Percentiles rank a stretch among this genome's conserved stretches.
These are phyloP conservation scores for Hypocreales sp. DNA, from an alignment of 2,329 filamentous ascomycete genomes.

Conservation along the genomic window DNA sequence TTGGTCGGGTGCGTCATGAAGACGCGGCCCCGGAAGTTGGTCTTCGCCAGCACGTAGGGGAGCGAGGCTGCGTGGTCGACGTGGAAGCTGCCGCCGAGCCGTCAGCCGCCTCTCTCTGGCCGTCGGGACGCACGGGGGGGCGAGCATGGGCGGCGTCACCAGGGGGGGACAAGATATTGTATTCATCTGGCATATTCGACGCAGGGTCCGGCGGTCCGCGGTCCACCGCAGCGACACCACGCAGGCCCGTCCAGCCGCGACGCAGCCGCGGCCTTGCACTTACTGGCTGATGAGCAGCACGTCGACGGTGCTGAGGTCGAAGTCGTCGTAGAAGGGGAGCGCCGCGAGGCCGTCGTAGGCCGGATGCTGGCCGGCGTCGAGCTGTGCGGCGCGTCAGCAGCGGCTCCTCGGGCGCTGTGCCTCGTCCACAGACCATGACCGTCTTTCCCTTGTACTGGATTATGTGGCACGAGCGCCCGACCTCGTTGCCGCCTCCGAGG, in stretches of 20 bases:
- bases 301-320: constrained; percentile 93
- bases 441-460: constrained; percentile 99
- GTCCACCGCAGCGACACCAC: no score
- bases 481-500: constrained; percentile 90
- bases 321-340: constrained; percentile 95
- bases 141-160: constrained; percentile 4
- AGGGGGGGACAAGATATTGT: constrained; percentile 19
- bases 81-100: constrained; percentile 60
- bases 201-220: no score
- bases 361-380: constrained; percentile 93
- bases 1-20: constrained; percentile 99
- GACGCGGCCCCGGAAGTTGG: constrained; percentile 88
- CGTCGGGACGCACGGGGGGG: not conserved
- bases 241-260: no score
- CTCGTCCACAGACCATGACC: constrained; percentile 68
- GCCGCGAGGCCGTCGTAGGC: constrained; percentile 89
- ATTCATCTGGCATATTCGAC: constrained; percentile 23
- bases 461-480: constrained; percentile 93
- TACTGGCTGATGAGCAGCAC: constrained; percentile 98
- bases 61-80: constrained; percentile 97
- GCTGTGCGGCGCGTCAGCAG: constrained; percentile 30
- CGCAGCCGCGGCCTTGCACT: no score
- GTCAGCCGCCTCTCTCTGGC: constrained; percentile 1
- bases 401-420: not conserved
- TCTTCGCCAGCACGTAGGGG: constrained; percentile 93